phyloP scores from a whole-genome alignment of 441 rosid genomes.

The Mallotus japonicus region DNA sequence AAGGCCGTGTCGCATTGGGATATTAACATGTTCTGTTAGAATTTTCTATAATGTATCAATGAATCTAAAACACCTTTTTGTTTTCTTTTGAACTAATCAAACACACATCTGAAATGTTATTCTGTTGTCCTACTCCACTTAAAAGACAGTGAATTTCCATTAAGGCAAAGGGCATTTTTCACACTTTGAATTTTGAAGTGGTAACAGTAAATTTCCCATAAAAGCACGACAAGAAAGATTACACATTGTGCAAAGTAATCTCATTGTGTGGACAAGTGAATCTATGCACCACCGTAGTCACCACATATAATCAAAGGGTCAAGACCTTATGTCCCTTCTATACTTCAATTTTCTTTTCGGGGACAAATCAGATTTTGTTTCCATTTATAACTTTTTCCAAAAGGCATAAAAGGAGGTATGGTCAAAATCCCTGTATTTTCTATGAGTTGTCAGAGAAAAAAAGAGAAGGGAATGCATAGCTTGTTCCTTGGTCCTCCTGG shows the following conservation, averaged over 20 bases:
- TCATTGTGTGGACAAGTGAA: not conserved
- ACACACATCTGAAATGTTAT: not conserved
- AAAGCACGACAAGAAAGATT: too few relatives aligned
- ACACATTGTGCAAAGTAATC: not conserved
- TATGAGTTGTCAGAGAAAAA: not conserved
- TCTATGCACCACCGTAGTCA: not conserved
- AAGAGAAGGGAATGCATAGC: not conserved
- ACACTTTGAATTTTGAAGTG: too few relatives aligned
- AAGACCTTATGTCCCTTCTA: not conserved
- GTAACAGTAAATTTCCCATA: too few relatives aligned
- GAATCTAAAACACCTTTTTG: not conserved
- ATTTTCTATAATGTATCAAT: not conserved
- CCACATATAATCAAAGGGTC: not conserved
- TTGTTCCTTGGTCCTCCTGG: too few relatives aligned
- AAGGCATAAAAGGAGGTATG: not conserved
- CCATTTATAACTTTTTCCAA: not conserved
- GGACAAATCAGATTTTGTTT: not conserved
- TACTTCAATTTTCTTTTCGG: not conserved
- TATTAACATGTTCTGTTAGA: not conserved
- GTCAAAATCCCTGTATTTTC: not conserved
- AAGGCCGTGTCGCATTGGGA: not conserved
- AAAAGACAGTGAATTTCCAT: not conserved
- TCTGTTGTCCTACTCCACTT: not conserved
- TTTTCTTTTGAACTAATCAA: too few relatives aligned
- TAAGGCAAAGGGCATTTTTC: too few relatives aligned